A percentile compares a stretch with the other conserved stretches of the same genome.
Conservation (phyloP, 2,329 filamentous ascomycete species). For the Penicillium sp. region DNA sequence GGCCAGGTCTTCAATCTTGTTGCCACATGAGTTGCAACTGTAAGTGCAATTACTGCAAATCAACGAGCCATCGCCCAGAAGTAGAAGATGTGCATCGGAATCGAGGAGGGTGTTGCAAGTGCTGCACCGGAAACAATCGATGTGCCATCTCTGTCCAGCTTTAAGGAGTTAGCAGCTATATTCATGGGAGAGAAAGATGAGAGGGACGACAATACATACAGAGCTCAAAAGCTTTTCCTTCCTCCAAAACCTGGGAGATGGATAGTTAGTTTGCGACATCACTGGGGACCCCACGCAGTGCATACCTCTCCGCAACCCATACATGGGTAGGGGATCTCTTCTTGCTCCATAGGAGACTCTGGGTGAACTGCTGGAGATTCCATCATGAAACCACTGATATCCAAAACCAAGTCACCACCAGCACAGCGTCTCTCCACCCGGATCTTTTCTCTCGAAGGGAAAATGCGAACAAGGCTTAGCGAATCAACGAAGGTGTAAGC, state of each 20-base stretch:
- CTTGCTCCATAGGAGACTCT: conserved; percentile 67
- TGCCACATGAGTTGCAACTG: conserved; percentile 91
- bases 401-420: conserved; percentile 1
- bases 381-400: conserved; percentile 37
- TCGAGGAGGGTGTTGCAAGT: conserved; percentile 93
- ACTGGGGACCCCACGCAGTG: conserved; percentile 3
- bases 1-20: conserved; percentile 97
- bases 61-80: conserved; percentile 93
- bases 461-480: not conserved
- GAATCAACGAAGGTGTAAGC: not conserved
- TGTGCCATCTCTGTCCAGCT: conserved; percentile 98
- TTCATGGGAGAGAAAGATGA: not conserved
- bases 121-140: conserved; percentile 97
- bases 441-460: conserved; percentile 4
- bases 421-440: too few species aligned
- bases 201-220: conserved; percentile 57
- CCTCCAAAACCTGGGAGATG: conserved; percentile 76
- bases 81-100: conserved; percentile 93
- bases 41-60: conserved; percentile 99
- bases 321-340: conserved; percentile 79
- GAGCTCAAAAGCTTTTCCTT: conserved; percentile 97
- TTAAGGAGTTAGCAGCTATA: conserved; percentile 26
- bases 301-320: conserved; percentile 88
- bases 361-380: conserved; percentile 55
- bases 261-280: conserved; percentile 14